A percentile compares a stretch with the other conserved stretches of the same genome.
Evolutionary conservation across 192 early-diverging fungal species (phyloP).

Genomic region (Coemansia sp.): DNA sequence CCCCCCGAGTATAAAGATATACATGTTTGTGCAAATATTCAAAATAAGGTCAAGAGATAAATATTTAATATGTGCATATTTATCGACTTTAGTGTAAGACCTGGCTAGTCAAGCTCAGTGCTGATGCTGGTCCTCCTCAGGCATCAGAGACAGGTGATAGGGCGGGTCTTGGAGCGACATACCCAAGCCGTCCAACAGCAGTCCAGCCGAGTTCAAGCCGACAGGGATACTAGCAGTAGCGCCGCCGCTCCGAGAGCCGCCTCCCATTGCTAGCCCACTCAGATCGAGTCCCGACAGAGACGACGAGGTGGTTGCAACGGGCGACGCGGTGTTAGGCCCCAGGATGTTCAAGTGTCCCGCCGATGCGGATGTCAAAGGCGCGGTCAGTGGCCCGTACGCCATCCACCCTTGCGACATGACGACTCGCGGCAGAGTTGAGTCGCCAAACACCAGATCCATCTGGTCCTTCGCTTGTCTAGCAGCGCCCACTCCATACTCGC

Average conservation of each 20-base stretch:
- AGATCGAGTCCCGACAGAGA: slow-evolving; percentile 11
- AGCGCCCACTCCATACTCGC: neutral
- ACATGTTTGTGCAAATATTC: neutral
- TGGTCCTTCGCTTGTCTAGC: neutral
- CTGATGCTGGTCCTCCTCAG: neutral
- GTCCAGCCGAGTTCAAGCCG: neutral
- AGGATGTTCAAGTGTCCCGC: neutral
- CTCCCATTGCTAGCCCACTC: slow-evolving; percentile 7
- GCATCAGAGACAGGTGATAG: neutral
- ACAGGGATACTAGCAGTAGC: neutral
- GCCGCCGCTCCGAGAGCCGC: slow-evolving; percentile 1
- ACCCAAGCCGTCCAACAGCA: slow-evolving; percentile 2
- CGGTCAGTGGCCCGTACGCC: slow-evolving; percentile 31
- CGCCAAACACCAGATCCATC: slow-evolving; percentile 24
- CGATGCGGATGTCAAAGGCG: slow-evolving; percentile 11
- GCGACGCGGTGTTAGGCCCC: neutral
- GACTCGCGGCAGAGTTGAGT: slow-evolving; percentile 9
- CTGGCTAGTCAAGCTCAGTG: neutral
- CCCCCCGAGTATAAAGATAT: no score
- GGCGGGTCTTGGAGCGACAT: neutral
- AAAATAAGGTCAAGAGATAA: neutral
- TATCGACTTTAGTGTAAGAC: neutral
- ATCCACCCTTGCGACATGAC: slow-evolving; percentile 38
- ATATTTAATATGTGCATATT: neutral
- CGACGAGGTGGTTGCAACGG: slow-evolving; percentile 7